These are phyloP conservation scores for Metschnikowia lachancei DNA, from an alignment of 805 yeast species.

Conservation along the genomic window DNA sequence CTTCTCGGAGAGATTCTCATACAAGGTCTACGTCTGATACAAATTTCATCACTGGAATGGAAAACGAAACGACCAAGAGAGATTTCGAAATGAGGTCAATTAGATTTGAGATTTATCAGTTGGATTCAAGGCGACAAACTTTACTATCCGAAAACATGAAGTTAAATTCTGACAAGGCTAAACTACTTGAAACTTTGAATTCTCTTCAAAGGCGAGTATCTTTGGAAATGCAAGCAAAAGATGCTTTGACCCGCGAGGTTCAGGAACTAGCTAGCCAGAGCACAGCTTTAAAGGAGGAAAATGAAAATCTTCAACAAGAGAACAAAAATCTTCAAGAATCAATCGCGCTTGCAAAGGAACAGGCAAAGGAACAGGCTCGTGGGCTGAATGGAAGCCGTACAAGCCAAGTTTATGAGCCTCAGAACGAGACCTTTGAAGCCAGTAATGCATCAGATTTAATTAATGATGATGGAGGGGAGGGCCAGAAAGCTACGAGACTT, in stretches of 20 bases:
- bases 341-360: neutral
- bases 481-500: constrained; percentile 43
- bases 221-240: constrained; percentile 42
- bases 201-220: constrained; percentile 42
- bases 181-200: constrained; percentile 35
- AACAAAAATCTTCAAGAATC: constrained; percentile 4
- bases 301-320: constrained; percentile 8
- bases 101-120: constrained; percentile 40
- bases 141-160: constrained; percentile 26
- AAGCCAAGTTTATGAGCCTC: constrained; percentile 11
- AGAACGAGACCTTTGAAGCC: constrained; percentile 11
- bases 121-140: constrained; percentile 27
- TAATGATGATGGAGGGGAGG: constrained; percentile 25
- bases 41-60: constrained; percentile 22
- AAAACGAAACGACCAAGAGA: constrained; percentile 16
- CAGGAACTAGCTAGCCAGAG: constrained; percentile 48
- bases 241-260: constrained; percentile 48
- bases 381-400: neutral
- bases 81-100: constrained; percentile 40
- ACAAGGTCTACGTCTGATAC: constrained; percentile 46
- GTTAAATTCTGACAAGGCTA: constrained; percentile 28
- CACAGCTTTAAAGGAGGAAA: constrained; percentile 37
- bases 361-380: neutral
- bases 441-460: constrained; percentile 10
- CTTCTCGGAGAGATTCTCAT: constrained; percentile 28